These are phyloP conservation scores for Macrophomina pseudophaseolina DNA, from an alignment of 2,329 filamentous ascomycete species.

Conservation along the genomic window DNA sequence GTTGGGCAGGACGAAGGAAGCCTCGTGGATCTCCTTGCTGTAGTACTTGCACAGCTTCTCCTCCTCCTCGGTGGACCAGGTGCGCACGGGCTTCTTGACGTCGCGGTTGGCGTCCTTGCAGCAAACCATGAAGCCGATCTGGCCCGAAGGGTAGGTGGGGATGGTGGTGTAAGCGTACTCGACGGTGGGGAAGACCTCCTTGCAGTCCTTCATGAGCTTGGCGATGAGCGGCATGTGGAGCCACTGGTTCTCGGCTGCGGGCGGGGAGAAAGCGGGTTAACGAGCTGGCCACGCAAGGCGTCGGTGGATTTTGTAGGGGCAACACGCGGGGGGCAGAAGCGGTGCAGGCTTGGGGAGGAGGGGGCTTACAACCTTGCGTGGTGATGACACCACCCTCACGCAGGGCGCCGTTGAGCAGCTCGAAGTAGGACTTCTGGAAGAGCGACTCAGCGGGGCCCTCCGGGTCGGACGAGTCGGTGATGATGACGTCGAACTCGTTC, in stretches of 20 bases:
- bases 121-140: conserved; percentile 99
- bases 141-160: conserved; percentile 96
- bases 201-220: conserved; percentile 95
- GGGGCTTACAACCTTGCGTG: conserved; percentile 99
- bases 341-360: conserved; percentile 35
- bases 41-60: conserved; percentile 94
- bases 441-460: conserved; percentile 95
- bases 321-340: not conserved
- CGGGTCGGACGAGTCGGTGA: conserved; percentile 97
- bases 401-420: conserved; percentile 87
- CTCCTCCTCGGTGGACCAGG: conserved; percentile 86
- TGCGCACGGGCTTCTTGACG: conserved; percentile 82
- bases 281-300: not conserved
- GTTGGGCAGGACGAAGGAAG: conserved; percentile 88
- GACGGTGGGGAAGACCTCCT: conserved; percentile 93
- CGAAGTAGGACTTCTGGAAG: conserved; percentile 99
- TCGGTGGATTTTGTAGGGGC: not conserved
- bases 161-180: conserved; percentile 99
- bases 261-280: conserved; percentile 34
- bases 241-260: conserved; percentile 96
- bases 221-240: conserved; percentile 93
- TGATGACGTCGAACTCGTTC: conserved; percentile 98
- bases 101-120: conserved; percentile 88
- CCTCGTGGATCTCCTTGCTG: conserved; percentile 95
- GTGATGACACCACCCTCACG: conserved; percentile 97